These are phyloP conservation scores for Botrytis pseudocinerea DNA, from an alignment of 2,329 filamentous ascomycete species.

Conservation along the genomic window DNA sequence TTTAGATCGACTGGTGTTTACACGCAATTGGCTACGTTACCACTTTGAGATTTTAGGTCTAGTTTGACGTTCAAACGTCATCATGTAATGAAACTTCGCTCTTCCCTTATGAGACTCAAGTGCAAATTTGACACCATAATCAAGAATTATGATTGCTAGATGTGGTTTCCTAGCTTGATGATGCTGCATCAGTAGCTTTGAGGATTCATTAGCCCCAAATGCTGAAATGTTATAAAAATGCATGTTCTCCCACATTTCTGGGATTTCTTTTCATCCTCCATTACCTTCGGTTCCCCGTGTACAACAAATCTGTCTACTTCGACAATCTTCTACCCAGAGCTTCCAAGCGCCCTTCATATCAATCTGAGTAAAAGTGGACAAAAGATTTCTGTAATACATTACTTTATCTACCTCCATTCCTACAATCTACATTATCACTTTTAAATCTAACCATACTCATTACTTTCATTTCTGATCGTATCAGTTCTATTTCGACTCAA, in stretches of 20 bases:
- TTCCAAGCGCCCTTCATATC: background rate
- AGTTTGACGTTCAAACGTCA: background rate
- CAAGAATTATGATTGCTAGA: background rate
- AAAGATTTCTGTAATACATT: background rate
- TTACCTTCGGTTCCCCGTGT: background rate
- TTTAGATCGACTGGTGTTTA: background rate
- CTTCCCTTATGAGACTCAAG: background rate
- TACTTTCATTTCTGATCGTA: background rate
- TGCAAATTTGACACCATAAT: background rate
- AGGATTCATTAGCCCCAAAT: background rate
- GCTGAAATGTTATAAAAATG: background rate
- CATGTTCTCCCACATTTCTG: background rate
- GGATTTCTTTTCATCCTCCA: background rate
- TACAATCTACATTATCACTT: background rate
- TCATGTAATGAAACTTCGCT: background rate
- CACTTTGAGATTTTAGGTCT: background rate
- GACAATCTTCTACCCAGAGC: background rate
- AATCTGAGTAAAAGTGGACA: background rate
- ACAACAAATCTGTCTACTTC: background rate
- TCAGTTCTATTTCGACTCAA: background rate
- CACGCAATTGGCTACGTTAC: background rate
- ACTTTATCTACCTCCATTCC: background rate
- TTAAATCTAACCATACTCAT: background rate
- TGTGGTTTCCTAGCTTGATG: background rate
- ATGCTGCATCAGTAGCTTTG: background rate